Percentiles rank a stretch among this genome's conserved stretches.
Evolutionary conservation across 2,329 filamentous ascomycete species (phyloP).

Genomic region (Colletotrichum tamarilloi): DNA sequence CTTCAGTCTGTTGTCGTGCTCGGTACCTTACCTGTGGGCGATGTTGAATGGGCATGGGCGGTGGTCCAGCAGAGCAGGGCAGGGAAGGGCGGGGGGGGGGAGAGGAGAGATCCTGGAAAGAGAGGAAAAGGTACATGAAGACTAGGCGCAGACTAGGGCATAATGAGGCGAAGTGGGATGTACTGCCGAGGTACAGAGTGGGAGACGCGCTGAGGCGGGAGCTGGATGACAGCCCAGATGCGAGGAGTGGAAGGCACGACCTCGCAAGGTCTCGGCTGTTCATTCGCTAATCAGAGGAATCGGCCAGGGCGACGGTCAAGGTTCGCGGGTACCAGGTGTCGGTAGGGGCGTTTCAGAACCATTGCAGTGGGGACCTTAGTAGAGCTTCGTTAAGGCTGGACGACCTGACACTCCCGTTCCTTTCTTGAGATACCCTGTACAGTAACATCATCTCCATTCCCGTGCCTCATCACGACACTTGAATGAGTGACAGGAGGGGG

Average conservation of each 20-base stretch:
- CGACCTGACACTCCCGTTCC: slow-evolving; percentile 1
- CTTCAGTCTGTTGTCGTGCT: not conserved
- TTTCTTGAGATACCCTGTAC: too few relatives aligned
- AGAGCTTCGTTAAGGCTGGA: slow-evolving; percentile 15
- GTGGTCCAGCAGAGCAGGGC: not conserved
- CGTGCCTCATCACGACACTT: not conserved
- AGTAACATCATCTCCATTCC: too few relatives aligned
- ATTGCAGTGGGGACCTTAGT: slow-evolving; percentile 28
- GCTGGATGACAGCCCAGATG: not conserved
- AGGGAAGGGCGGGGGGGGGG: not conserved
- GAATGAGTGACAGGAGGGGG: not conserved
- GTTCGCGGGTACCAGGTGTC: slow-evolving; percentile 22
- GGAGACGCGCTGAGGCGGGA: not conserved
- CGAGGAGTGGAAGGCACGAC: not conserved
- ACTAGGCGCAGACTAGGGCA: not conserved
- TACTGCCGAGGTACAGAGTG: not conserved
- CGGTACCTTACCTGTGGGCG: not conserved
- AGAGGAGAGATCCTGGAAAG: not conserved
- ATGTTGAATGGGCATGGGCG: not conserved
- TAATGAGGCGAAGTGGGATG: not conserved
- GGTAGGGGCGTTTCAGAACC: slow-evolving; percentile 31
- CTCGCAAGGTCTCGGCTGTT: slow-evolving; percentile 8
- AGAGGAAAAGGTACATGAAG: slow-evolving; percentile 1
- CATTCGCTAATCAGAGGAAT: slow-evolving; percentile 27
- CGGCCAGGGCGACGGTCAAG: slow-evolving; percentile 24